These are phyloP conservation scores for Phaeoacremonium minimum DNA, from an alignment of 2,329 filamentous ascomycete species.

Conservation along the genomic window DNA sequence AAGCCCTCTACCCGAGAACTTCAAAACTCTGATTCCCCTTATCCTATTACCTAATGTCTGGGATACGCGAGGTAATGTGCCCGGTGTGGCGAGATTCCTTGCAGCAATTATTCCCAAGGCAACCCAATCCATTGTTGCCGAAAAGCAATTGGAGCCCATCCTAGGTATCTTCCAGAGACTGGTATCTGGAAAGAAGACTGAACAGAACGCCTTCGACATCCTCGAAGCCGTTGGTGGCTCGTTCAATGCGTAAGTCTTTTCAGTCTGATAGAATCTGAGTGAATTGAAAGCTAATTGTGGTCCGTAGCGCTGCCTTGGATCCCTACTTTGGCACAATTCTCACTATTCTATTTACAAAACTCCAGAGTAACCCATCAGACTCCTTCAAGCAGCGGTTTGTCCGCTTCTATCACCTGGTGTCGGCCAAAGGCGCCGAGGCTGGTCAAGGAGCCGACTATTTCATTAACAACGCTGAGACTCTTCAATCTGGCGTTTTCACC, in stretches of 20 bases:
- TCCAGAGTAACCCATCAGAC: constrained; percentile 67
- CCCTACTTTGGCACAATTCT: constrained; percentile 77
- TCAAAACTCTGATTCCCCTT: constrained; percentile 72
- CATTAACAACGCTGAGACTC: constrained; percentile 74
- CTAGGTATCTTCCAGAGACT: constrained; percentile 96
- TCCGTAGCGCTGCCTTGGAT: constrained; percentile 56
- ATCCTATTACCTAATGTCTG: constrained; percentile 80
- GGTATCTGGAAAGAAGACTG: constrained; percentile 75
- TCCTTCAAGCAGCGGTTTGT: constrained; percentile 83
- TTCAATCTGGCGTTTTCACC: constrained; percentile 77
- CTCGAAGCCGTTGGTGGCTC: constrained; percentile 74
- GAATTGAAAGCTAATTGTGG: constrained; percentile 1
- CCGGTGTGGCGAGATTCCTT: constrained; percentile 80
- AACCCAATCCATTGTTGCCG: constrained; percentile 65
- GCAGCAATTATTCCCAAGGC: constrained; percentile 79
- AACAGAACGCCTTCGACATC: constrained; percentile 83
- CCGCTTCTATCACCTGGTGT: constrained; percentile 90
- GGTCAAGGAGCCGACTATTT: constrained; percentile 93
- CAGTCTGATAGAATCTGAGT: neutral
- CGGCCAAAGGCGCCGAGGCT: constrained; percentile 65
- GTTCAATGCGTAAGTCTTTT: constrained; percentile 61
- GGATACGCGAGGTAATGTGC: constrained; percentile 90
- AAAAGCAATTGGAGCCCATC: constrained; percentile 80
- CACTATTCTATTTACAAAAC: constrained; percentile 73
- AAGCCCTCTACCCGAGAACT: constrained; percentile 74